These are phyloP conservation scores for Ophidiomyces ophidiicola DNA, from an alignment of 2,329 filamentous ascomycete genomes.

Conservation along the genomic window DNA sequence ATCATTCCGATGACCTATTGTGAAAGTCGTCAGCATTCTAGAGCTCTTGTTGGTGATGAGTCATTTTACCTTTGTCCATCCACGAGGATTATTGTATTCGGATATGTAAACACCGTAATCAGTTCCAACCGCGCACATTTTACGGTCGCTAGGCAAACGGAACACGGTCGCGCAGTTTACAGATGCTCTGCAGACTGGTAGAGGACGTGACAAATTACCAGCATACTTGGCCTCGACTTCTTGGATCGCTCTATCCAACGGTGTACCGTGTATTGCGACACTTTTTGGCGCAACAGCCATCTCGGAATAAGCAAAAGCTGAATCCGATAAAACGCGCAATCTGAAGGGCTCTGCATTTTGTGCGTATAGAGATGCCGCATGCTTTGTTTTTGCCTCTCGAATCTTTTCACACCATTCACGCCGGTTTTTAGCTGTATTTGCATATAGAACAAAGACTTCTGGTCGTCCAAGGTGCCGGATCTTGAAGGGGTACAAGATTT, in stretches of 20 bases:
- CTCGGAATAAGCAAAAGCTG: conserved; percentile 52
- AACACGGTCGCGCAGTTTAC: conserved; percentile 94
- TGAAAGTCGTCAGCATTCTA: conserved; percentile 25
- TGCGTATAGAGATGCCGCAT: conserved; percentile 74
- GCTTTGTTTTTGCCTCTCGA: conserved; percentile 83
- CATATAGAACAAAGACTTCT: conserved; percentile 84
- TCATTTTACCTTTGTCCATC: conserved; percentile 79
- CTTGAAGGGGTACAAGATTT: conserved; percentile 83
- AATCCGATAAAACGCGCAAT: conserved; percentile 80
- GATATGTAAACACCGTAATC: conserved; percentile 89
- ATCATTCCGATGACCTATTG: conserved; percentile 64
- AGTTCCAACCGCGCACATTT: conserved; percentile 86
- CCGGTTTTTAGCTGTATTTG: conserved; percentile 59
- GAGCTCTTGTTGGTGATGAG: no score
- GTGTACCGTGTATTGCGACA: conserved; percentile 78
- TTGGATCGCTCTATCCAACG: conserved; percentile 76
- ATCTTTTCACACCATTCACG: conserved; percentile 90
- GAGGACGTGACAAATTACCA: conserved; percentile 49
- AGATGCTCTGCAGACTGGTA: conserved; percentile 69
- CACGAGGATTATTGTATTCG: conserved; percentile 75
- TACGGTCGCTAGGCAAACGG: conserved; percentile 62
- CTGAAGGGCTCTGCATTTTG: conserved; percentile 96
- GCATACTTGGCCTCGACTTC: conserved; percentile 69
- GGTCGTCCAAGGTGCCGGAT: conserved; percentile 83
- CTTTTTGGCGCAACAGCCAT: conserved; percentile 48